phyloP scores from a whole-genome alignment of 1,139 yeast species.

The Suhomyces ambrosiae region DNA sequence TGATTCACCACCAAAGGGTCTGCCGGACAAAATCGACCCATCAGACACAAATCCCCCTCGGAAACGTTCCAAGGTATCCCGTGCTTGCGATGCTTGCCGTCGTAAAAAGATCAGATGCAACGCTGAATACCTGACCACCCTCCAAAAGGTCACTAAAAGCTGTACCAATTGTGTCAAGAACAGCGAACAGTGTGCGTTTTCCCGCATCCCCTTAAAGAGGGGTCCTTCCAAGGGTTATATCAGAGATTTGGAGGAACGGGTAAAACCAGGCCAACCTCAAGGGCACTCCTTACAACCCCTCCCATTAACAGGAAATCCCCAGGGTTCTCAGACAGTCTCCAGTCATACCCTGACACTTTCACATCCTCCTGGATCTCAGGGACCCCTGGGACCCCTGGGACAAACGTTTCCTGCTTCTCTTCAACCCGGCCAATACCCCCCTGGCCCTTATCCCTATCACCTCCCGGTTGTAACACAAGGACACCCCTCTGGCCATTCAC shows the following conservation, averaged over 20 bases:
- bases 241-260: constrained; percentile 43
- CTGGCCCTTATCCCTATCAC: not conserved
- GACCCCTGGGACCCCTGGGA: not conserved
- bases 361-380: not conserved
- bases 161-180: constrained; percentile 62
- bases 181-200: constrained; percentile 60
- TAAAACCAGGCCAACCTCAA: constrained; percentile 9
- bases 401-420: not conserved
- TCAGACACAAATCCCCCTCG: constrained; percentile 38
- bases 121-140: constrained; percentile 48
- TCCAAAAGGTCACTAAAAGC: constrained; percentile 47
- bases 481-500: not conserved
- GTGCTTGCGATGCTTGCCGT: constrained; percentile 72
- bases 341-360: not conserved
- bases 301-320: too few relatives aligned
- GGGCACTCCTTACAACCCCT: constrained; percentile 3
- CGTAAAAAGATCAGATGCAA: constrained; percentile 66
- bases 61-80: constrained; percentile 64
- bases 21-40: too few relatives aligned
- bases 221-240: constrained; percentile 78
- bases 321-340: too few relatives aligned
- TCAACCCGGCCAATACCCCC: not conserved
- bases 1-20: too few relatives aligned
- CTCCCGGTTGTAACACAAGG: not conserved
- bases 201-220: constrained; percentile 69